Conservation (phyloP, 2,329 filamentous ascomycete genomes). For the Ascochyta clinopodiicola region DNA sequence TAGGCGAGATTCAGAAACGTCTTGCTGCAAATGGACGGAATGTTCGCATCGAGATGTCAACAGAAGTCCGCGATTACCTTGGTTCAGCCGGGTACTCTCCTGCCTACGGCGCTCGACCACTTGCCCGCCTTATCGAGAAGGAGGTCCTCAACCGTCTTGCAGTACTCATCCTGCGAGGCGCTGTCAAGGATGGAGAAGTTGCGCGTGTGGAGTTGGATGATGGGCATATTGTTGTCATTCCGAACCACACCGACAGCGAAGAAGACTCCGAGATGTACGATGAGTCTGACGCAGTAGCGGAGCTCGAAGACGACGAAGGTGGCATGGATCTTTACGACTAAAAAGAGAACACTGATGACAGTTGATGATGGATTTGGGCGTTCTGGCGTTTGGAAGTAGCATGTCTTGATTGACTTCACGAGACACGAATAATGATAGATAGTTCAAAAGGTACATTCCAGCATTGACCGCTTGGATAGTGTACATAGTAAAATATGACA, state of each 20-base stretch:
- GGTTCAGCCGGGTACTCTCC: constrained; percentile 92
- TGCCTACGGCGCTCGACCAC: constrained; percentile 88
- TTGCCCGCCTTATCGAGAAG: constrained; percentile 91
- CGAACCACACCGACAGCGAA: constrained; percentile 78
- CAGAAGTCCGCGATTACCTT: constrained; percentile 91
- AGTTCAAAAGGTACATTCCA: not conserved
- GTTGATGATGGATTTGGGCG: constrained; percentile 17
- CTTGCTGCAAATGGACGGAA: constrained; percentile 85
- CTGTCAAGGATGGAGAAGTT: constrained; percentile 82
- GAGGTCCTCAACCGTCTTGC: constrained; percentile 94
- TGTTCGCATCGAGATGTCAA: constrained; percentile 79
- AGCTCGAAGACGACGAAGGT: constrained; percentile 60
- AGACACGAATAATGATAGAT: constrained; percentile 8
- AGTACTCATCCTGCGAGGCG: constrained; percentile 85
- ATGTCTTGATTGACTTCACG: not conserved
- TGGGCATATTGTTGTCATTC: constrained; percentile 78
- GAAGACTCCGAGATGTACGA: constrained; percentile 78
- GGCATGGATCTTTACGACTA: constrained; percentile 71
- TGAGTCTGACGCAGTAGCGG: constrained; percentile 76
- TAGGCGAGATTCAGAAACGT: constrained; percentile 88
- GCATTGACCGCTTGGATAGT: not conserved
- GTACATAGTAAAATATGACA: constrained; percentile 1
- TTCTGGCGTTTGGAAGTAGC: constrained; percentile 10
- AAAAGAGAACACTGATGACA: constrained; percentile 53
- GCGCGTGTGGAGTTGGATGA: constrained; percentile 81